Conservation (phyloP, 164 flowering plant genomes). For the Chloranthus sessilifolius region DNA sequence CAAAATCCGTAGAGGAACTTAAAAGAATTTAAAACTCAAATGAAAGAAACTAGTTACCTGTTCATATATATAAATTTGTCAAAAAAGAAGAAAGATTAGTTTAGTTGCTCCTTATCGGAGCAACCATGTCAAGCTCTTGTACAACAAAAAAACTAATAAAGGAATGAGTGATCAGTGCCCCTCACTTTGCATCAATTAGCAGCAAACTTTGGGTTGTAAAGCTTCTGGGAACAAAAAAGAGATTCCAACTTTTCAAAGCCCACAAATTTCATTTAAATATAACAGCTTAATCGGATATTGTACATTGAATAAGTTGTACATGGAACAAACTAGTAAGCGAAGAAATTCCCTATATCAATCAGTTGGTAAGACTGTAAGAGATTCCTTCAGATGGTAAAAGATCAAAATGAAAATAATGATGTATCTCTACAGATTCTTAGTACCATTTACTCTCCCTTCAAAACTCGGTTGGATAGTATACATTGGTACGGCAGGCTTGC, state of each 20-base stretch:
- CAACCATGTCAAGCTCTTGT: too few species aligned
- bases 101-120: too few species aligned
- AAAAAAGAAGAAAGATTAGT: too few species aligned
- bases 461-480: conserved; percentile 17
- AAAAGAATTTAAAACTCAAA: too few species aligned
- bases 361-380: conserved; percentile 21
- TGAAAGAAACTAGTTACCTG: too few species aligned
- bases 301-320: conserved; percentile 30
- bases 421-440: conserved; percentile 52
- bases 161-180: too few species aligned
- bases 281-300: conserved; percentile 38
- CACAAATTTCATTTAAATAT: conserved; percentile 23
- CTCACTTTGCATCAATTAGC: too few species aligned
- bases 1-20: too few species aligned
- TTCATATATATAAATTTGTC: too few species aligned
- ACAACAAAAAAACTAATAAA: too few species aligned
- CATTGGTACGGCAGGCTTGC: conserved; percentile 24
- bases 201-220: too few species aligned
- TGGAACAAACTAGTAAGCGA: conserved; percentile 5
- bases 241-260: conserved; percentile 26
- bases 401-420: conserved; percentile 44
- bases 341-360: conserved; percentile 22
- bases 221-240: conserved; percentile 9
- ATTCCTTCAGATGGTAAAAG: conserved; percentile 26
- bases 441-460: conserved; percentile 25